Conservation (phyloP, 192 early-diverging fungal genomes). For the Cladochytrium replicatum region DNA sequence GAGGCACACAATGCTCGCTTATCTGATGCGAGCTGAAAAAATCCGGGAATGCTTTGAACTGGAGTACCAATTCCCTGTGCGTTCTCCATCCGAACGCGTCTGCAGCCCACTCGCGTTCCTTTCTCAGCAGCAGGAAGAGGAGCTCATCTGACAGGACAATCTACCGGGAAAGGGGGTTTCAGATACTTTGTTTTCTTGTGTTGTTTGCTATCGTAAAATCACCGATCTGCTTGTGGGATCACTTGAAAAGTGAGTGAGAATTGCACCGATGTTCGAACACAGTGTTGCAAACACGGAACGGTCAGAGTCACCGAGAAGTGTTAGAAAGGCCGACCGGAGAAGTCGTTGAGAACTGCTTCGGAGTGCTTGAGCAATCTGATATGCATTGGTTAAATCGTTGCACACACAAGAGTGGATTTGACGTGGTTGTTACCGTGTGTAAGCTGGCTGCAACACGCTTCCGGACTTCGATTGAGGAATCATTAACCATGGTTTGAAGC, state of each 20-base stretch:
- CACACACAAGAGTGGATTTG: background rate
- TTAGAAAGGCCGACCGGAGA: conserved; percentile 21
- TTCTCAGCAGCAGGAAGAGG: conserved; percentile 28
- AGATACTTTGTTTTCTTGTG: too few relatives aligned
- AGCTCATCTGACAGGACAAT: conserved; percentile 25
- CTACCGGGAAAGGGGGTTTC: background rate
- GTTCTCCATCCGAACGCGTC: conserved; percentile 28
- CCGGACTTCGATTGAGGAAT: conserved; percentile 18
- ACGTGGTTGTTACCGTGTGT: conserved; percentile 27
- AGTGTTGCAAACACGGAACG: conserved; percentile 24
- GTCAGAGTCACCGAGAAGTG: conserved; percentile 21
- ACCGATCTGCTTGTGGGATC: too few relatives aligned
- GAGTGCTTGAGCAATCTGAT: conserved; percentile 20
- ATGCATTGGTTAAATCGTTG: background rate
- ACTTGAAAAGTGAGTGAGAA: conserved; percentile 18
- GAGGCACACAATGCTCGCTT: conserved; percentile 33
- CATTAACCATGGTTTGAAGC: conserved; percentile 16
- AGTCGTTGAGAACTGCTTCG: conserved; percentile 9
- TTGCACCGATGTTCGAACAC: conserved; percentile 17
- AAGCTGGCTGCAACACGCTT: conserved; percentile 16
- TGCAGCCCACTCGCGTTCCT: conserved; percentile 34
- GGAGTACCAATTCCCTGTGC: conserved; percentile 25
- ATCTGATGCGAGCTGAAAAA: conserved; percentile 35
- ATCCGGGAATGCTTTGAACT: conserved; percentile 32
- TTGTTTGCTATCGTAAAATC: too few relatives aligned